These are phyloP conservation scores for Psidium friedrichsthalianum DNA, from an alignment of 345 rosid genomes.

Conservation along the genomic window DNA sequence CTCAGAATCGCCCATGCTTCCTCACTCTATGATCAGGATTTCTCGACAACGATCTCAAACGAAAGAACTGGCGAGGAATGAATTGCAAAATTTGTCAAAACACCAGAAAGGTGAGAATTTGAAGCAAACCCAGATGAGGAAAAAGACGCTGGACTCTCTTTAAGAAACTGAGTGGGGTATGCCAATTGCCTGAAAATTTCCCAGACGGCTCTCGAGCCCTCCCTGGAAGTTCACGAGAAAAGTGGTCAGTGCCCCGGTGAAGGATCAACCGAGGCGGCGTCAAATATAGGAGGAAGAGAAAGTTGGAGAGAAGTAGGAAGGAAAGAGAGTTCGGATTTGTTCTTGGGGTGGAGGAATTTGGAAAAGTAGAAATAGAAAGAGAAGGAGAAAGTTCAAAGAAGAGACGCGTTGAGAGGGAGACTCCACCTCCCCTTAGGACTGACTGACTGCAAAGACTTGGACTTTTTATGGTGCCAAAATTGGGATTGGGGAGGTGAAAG, in stretches of 20 bases:
- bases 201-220: neutral
- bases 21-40: neutral
- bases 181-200: neutral
- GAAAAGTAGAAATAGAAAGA: neutral
- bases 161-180: neutral
- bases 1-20: conserved; percentile 21
- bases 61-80: neutral
- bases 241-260: neutral
- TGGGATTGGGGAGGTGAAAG: neutral
- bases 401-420: neutral
- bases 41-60: neutral
- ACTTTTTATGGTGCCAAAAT: neutral
- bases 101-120: neutral
- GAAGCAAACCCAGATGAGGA: conserved; percentile 8
- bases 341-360: neutral
- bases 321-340: neutral
- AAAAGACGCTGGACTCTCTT: neutral
- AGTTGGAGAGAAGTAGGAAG: neutral
- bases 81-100: neutral
- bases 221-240: neutral
- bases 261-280: neutral
- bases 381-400: neutral
- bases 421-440: neutral
- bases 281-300: neutral
- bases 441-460: conserved; percentile 1